Percentiles rank a stretch among this genome's conserved stretches.
Conservation (phyloP, 2,329 filamentous ascomycete species). For the Teratosphaeria nubilosa region DNA sequence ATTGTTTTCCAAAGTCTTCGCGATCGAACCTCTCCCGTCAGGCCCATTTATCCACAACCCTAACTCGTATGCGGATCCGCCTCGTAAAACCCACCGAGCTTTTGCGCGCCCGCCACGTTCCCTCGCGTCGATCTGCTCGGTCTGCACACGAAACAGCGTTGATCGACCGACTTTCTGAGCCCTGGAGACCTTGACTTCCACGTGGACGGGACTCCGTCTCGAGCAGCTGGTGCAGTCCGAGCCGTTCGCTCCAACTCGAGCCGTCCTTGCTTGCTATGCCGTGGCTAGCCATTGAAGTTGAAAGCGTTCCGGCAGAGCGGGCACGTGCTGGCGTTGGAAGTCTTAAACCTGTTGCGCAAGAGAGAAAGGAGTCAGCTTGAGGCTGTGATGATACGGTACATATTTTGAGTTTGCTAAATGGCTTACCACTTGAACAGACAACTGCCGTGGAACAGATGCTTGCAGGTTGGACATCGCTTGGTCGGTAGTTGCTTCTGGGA, state of each 20-base stretch:
- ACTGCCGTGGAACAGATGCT: constrained; percentile 80
- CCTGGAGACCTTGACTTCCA: neutral
- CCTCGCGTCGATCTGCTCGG: neutral
- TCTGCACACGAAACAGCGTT: neutral
- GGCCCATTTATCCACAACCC: neutral
- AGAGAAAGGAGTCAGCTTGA: neutral
- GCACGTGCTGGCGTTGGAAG: constrained; percentile 80
- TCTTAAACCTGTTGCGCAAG: constrained; percentile 53
- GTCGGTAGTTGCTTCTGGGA: constrained; percentile 82
- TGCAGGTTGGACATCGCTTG: constrained; percentile 85
- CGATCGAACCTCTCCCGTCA: neutral
- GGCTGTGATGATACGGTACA: neutral
- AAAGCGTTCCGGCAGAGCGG: constrained; percentile 7
- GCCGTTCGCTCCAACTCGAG: neutral
- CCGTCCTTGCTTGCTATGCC: neutral
- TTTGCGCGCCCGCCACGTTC: neutral
- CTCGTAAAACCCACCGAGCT: neutral
- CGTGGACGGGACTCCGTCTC: neutral
- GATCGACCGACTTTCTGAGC: neutral
- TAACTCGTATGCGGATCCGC: neutral
- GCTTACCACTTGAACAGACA: constrained; percentile 79
- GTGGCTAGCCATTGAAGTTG: constrained; percentile 2
- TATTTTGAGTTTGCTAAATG: neutral
- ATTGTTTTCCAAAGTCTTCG: neutral
- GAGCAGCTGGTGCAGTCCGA: neutral